Evolutionary conservation across 441 rosid genomes (phyloP).

Genomic region (Kokia cookei): DNA sequence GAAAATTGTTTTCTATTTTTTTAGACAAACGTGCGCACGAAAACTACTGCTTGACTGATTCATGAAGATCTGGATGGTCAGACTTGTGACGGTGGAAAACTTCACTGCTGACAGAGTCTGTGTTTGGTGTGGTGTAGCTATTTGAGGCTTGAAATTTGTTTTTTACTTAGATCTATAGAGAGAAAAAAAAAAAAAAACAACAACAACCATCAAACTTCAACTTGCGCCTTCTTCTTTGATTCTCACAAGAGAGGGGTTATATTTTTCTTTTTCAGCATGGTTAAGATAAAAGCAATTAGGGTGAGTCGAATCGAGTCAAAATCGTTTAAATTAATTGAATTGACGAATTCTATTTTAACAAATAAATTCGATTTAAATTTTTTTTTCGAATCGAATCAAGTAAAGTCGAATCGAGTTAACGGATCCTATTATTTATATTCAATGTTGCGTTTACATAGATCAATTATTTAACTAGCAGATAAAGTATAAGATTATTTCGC

Average conservation of each 20-base stretch:
- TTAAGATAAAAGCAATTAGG: background rate
- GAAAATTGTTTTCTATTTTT: background rate
- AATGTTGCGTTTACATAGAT: too few relatives aligned
- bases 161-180: too few relatives aligned
- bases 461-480: too few relatives aligned
- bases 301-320: too few relatives aligned
- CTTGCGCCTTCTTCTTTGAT: background rate
- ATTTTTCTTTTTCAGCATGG: background rate
- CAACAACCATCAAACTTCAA: background rate
- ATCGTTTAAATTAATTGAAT: too few relatives aligned
- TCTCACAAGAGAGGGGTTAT: background rate
- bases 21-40: background rate
- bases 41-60: background rate
- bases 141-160: background rate
- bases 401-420: too few relatives aligned
- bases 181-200: too few relatives aligned
- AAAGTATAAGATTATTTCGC: too few relatives aligned
- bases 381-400: too few relatives aligned
- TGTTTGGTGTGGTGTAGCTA: background rate
- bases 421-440: too few relatives aligned
- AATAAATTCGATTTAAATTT: too few relatives aligned
- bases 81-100: conserved; percentile 1
- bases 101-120: background rate
- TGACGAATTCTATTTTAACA: too few relatives aligned
- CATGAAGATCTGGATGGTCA: conserved; percentile 3